These are phyloP conservation scores for Trichophyton verrucosum DNA, from an alignment of 2,329 filamentous ascomycete genomes.

Conservation along the genomic window DNA sequence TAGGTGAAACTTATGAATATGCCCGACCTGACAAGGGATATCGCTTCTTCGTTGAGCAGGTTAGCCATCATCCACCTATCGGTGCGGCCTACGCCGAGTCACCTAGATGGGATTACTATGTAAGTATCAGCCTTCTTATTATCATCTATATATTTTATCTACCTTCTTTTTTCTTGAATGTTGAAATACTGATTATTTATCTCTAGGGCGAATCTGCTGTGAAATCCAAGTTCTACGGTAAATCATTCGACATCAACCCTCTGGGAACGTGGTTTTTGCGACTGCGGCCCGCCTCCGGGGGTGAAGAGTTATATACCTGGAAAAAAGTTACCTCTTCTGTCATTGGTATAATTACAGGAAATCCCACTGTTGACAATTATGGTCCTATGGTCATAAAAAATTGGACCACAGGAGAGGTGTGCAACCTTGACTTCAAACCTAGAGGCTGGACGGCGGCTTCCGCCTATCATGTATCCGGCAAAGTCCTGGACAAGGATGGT, in stretches of 20 bases:
- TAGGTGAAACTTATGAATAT: constrained; percentile 96
- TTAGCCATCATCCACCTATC: constrained; percentile 91
- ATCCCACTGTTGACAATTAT: constrained; percentile 94
- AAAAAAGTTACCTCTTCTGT: constrained; percentile 97
- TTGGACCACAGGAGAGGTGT: constrained; percentile 88
- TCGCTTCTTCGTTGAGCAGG: constrained; percentile 96
- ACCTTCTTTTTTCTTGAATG: background rate
- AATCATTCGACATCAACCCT: constrained; percentile 93
- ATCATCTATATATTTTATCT: too few species aligned
- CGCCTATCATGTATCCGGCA: constrained; percentile 77
- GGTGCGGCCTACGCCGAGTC: constrained; percentile 89
- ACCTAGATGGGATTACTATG: constrained; percentile 85
- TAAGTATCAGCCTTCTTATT: constrained; percentile 23
- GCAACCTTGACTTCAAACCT: constrained; percentile 80
- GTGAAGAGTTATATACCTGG: constrained; percentile 89
- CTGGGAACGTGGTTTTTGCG: constrained; percentile 94
- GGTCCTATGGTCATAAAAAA: constrained; percentile 96
- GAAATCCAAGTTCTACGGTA: constrained; percentile 93
- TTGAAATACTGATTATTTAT: background rate
- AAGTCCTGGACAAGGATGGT: constrained; percentile 68
- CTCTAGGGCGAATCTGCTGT: constrained; percentile 74
- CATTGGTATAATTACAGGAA: constrained; percentile 96
- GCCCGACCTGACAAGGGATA: constrained; percentile 92
- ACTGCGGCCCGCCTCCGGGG: constrained; percentile 61
- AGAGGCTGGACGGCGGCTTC: constrained; percentile 92